Evolutionary conservation across 306 rosid species (phyloP).

Genomic region (Mucuna pruriens): DNA sequence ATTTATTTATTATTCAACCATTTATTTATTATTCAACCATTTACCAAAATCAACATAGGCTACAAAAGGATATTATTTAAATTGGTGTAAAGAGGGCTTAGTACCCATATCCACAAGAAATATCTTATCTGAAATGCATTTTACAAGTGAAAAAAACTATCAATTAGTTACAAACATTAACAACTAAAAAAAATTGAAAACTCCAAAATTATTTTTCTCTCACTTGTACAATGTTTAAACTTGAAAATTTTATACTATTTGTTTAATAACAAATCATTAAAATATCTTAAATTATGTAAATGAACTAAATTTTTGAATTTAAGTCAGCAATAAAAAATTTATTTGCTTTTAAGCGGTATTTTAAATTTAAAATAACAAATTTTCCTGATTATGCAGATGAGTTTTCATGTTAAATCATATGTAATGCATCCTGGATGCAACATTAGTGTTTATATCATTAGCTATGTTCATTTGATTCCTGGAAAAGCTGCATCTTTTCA

Average conservation of each 20-base stretch:
- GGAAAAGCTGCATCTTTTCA: neutral
- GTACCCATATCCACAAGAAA: slow-evolving; percentile 95
- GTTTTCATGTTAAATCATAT: slow-evolving; percentile 19
- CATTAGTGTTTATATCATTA: neutral
- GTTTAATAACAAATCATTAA: slow-evolving; percentile 1
- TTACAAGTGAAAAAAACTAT: slow-evolving; percentile 60
- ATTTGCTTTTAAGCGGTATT: neutral
- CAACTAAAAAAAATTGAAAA: neutral
- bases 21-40: slow-evolving; percentile 7
- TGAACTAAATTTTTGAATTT: neutral
- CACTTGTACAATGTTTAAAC: neutral
- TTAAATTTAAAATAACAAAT: slow-evolving; percentile 38
- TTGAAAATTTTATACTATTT: neutral
- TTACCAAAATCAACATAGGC: neutral
- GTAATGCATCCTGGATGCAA: neutral
- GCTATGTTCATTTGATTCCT: neutral
- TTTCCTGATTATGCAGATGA: neutral
- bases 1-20: too few relatives aligned
- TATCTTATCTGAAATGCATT: slow-evolving; percentile 94
- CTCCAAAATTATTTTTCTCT: neutral
- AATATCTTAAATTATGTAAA: neutral
- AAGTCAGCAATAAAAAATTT: neutral
- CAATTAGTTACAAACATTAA: slow-evolving; percentile 21
- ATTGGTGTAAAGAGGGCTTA: slow-evolving; percentile 7
- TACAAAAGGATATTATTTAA: neutral